Conservation (phyloP, 495 filamentous ascomycete genomes). For the Aspergillus sclerotioniger region DNA sequence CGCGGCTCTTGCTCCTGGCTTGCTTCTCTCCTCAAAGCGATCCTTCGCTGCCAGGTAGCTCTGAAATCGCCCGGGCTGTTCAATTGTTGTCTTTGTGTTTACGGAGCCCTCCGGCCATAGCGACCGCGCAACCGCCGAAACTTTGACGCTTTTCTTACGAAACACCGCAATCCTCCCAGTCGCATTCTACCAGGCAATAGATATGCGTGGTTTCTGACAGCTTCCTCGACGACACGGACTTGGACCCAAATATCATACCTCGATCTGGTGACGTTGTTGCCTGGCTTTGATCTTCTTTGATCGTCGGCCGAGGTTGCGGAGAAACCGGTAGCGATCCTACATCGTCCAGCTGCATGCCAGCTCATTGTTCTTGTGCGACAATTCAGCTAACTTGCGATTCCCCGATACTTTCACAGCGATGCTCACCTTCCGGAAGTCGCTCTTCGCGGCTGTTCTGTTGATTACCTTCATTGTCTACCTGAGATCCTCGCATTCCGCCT, state of each 20-base stretch:
- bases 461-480: constrained; percentile 71
- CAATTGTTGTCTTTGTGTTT: neutral
- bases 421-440: constrained; percentile 71
- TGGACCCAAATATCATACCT: neutral
- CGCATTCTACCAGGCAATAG: constrained; percentile 1
- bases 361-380: neutral
- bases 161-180: neutral
- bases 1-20: neutral
- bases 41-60: neutral
- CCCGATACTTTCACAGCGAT: constrained; percentile 31
- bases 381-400: neutral
- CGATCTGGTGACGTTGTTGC: neutral
- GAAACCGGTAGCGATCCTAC: constrained; percentile 3
- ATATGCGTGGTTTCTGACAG: constrained; percentile 12
- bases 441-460: constrained; percentile 65
- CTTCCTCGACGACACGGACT: constrained; percentile 10
- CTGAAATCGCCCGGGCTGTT: neutral
- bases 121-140: neutral
- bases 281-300: constrained; percentile 1
- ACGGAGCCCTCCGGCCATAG: neutral
- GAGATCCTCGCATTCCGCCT: constrained; percentile 54
- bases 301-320: constrained; percentile 19
- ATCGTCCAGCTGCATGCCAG: neutral
- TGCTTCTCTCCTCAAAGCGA: neutral
- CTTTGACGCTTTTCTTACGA: neutral